Conservation (phyloP, 306 rosid genomes). For the Neltuma alba region DNA sequence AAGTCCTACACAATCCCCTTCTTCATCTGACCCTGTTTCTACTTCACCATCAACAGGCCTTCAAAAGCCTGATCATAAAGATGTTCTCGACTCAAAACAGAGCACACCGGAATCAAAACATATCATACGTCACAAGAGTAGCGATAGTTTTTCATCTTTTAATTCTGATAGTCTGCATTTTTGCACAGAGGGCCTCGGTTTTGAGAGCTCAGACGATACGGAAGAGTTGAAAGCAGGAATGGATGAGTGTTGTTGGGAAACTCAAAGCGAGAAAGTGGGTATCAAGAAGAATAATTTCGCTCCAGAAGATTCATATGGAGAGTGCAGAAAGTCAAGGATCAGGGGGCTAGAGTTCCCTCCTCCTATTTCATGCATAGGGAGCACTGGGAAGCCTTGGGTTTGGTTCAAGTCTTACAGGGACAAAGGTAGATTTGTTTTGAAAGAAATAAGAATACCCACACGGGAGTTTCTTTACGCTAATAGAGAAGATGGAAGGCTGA, state of each 20-base stretch:
- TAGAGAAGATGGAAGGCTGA: conserved; percentile 88
- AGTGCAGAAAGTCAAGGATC: conserved; percentile 51
- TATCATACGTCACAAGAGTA: conserved; percentile 45
- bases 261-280: conserved; percentile 32
- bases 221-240: conserved; percentile 56
- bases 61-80: conserved; percentile 13
- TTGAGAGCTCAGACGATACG: conserved; percentile 81
- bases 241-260: conserved; percentile 31
- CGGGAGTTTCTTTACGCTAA: conserved; percentile 76
- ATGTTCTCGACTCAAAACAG: not conserved
- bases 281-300: conserved; percentile 24
- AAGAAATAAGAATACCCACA: conserved; percentile 69
- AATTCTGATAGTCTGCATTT: conserved; percentile 74
- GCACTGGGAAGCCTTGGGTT: conserved; percentile 78
- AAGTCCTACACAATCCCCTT: conserved; percentile 16
- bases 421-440: conserved; percentile 82
- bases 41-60: conserved; percentile 11
- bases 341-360: conserved; percentile 67
- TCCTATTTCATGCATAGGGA: conserved; percentile 84
- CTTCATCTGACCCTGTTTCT: not conserved
- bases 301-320: conserved; percentile 31
- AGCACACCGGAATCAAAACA: conserved; percentile 31
- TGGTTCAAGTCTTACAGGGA: conserved; percentile 69
- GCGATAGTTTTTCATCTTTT: conserved; percentile 66
- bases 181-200: conserved; percentile 98